phyloP scores from a whole-genome alignment of 352 stramenopile species.

The Lagenidium giganteum region DNA sequence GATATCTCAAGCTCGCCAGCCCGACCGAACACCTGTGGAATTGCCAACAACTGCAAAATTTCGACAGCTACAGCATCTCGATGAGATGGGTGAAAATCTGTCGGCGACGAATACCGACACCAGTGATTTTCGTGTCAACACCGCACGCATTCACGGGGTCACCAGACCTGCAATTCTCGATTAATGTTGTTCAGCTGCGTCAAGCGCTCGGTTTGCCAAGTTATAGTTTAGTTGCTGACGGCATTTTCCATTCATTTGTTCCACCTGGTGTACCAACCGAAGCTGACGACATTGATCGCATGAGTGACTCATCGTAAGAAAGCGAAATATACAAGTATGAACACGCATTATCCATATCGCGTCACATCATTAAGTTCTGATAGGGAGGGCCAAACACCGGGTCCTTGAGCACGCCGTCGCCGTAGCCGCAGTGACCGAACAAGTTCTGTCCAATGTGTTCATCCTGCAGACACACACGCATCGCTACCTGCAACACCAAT shows the following conservation, averaged over 20 bases:
- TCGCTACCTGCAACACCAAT: constrained; percentile 1
- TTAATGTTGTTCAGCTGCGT: not conserved
- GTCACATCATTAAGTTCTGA: no score
- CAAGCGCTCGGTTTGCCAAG: not conserved
- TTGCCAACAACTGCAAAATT: not conserved
- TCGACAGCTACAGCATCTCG: not conserved
- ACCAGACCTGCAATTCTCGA: not conserved
- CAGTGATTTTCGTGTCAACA: no score
- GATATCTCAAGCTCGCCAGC: not conserved
- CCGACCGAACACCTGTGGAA: not conserved
- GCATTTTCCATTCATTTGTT: not conserved
- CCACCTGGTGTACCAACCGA: no score
- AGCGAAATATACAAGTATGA: no score
- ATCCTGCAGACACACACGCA: not conserved
- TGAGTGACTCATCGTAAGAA: no score
- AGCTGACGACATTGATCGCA: no score
- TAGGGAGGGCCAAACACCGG: no score
- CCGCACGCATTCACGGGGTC: not conserved
- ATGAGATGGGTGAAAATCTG: not conserved
- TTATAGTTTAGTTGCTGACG: not conserved
- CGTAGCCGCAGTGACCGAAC: constrained; percentile 2
- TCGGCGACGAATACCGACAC: no score
- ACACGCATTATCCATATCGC: no score
- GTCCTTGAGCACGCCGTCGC: no score
- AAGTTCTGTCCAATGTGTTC: not conserved